Conservation (phyloP, 179 eudicot genomes). For the Silene vulgaris region DNA sequence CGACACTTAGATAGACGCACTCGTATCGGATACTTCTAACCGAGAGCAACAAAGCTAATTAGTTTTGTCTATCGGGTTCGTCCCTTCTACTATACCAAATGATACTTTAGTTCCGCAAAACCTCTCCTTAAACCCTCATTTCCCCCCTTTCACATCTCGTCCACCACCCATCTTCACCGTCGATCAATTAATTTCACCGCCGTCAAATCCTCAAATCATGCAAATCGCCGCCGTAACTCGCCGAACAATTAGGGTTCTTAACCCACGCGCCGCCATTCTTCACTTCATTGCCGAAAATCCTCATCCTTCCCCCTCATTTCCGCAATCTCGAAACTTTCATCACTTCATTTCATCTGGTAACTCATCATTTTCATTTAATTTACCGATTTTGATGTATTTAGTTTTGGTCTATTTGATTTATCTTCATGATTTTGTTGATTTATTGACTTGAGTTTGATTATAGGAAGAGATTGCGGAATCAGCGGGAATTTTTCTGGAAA, state of each 20-base stretch:
- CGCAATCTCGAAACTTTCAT: slow-evolving; percentile 16
- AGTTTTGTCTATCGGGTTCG: no score
- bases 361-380: not conserved
- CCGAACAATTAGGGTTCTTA: slow-evolving; percentile 24
- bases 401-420: no score
- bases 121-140: slow-evolving; percentile 7
- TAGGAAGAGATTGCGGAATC: slow-evolving; percentile 5
- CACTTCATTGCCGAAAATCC: slow-evolving; percentile 12
- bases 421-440: not conserved
- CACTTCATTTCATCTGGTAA: slow-evolving; percentile 24
- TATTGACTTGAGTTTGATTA: not conserved
- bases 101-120: not conserved
- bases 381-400: no score
- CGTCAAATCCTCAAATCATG: slow-evolving; percentile 14
- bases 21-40: no score
- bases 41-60: no score
- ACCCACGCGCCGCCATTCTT: slow-evolving; percentile 16
- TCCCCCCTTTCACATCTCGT: not conserved
- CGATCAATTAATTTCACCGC: not conserved
- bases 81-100: not conserved
- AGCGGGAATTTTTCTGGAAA: not conserved
- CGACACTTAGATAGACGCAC: no score
- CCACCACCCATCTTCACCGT: not conserved
- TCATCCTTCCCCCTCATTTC: slow-evolving; percentile 15
- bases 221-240: slow-evolving; percentile 30